A percentile compares a stretch with the other conserved stretches of the same genome.
Evolutionary conservation across 78 protist genomes (phyloP).

Genomic region (Pigoraptor vietnamica): DNA sequence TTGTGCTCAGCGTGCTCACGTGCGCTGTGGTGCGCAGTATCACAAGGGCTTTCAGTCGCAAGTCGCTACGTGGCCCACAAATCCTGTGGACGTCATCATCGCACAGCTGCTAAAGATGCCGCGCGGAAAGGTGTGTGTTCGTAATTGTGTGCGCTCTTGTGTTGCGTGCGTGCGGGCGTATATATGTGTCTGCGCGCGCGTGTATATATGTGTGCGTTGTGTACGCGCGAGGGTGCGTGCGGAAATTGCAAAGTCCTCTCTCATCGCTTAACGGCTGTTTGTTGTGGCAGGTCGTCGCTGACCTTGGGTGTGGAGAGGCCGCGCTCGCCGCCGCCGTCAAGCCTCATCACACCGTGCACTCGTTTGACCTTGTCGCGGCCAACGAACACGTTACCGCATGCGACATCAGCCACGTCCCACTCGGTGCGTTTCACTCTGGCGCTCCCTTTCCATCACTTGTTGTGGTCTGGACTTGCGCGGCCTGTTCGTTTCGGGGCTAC

Average conservation of each 20-base stretch:
- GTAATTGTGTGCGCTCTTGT: not conserved
- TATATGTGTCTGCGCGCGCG: too few species aligned
- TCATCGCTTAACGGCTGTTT: too few species aligned
- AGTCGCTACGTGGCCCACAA: conserved; percentile 69
- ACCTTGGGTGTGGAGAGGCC: conserved; percentile 90
- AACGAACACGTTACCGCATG: conserved; percentile 70
- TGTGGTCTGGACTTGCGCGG: too few species aligned
- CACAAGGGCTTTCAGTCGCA: conserved; percentile 64
- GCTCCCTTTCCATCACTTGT: too few species aligned
- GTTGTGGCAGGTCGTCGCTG: conserved; percentile 42
- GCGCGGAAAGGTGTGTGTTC: not conserved
- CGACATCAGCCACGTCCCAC: conserved; percentile 58
- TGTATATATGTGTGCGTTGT: not conserved
- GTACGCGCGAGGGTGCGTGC: too few species aligned
- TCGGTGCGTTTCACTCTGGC: not conserved
- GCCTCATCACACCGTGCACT: conserved; percentile 44
- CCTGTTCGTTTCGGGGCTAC: too few species aligned
- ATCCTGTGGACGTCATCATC: conserved; percentile 66
- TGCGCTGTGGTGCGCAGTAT: too few species aligned
- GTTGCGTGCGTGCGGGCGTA: too few species aligned
- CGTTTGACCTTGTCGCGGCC: conserved; percentile 73
- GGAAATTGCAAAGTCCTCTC: too few species aligned
- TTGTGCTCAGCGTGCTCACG: too few species aligned
- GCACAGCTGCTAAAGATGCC: not conserved
- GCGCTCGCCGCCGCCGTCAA: conserved; percentile 21